Conservation (phyloP, 495 filamentous ascomycete species). For the Coniosporium apollinis region DNA sequence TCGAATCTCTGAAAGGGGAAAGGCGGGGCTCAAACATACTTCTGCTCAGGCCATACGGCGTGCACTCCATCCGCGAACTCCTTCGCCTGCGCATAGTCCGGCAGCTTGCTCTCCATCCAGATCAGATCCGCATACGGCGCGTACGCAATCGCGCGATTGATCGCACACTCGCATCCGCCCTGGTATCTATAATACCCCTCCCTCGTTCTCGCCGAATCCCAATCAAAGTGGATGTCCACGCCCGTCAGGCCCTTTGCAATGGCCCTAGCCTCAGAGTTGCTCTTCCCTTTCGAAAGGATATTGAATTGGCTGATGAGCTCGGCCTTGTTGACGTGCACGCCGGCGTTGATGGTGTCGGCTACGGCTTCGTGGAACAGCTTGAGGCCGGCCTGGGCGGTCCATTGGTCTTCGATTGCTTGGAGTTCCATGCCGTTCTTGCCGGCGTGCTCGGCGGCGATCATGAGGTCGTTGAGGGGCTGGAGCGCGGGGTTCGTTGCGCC, state of each 20-base stretch:
- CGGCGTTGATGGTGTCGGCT: constrained; percentile 56
- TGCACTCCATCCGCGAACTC: constrained; percentile 93
- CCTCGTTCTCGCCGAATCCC: constrained; percentile 76
- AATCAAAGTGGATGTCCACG: constrained; percentile 75
- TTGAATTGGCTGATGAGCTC: constrained; percentile 49
- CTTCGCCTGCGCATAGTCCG: constrained; percentile 80
- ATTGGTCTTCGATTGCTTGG: constrained; percentile 83
- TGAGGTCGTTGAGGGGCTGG: constrained; percentile 75
- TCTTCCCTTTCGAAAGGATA: constrained; percentile 56
- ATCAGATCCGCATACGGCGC: constrained; percentile 90
- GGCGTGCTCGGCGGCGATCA: constrained; percentile 65
- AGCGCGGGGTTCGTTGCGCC: constrained; percentile 75
- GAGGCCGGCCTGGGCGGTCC: constrained; percentile 66
- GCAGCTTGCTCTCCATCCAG: constrained; percentile 98
- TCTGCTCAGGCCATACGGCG: constrained; percentile 88
- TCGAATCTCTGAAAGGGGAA: background rate
- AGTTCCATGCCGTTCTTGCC: constrained; percentile 71
- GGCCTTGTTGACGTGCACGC: constrained; percentile 47
- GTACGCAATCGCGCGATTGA: constrained; percentile 83
- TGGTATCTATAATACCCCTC: constrained; percentile 89
- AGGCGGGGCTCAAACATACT: constrained; percentile 39
- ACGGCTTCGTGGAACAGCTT: constrained; percentile 89
- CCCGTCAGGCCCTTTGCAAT: constrained; percentile 74
- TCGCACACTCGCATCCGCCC: constrained; percentile 79
- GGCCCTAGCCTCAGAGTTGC: constrained; percentile 63